Base-by-base conservation (phyloP, 164 flowering plant genomes). In the Sextonia rubra region DNA sequence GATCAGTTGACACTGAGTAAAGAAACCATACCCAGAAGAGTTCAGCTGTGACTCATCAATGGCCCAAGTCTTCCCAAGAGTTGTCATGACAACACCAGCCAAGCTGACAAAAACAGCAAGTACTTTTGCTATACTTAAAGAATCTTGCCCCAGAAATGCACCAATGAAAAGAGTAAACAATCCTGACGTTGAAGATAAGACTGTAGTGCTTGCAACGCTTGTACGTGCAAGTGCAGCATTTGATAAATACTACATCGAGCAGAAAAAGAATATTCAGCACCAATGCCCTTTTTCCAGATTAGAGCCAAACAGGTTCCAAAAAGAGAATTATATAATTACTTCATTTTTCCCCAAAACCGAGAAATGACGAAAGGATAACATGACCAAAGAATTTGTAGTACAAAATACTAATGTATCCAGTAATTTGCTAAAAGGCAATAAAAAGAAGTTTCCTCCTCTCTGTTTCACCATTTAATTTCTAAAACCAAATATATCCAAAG, bases 41-140 rank as follows among this genome's bases (percentile, higher is more conserved):
- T 72, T 85, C 55, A 82, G 25, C 64, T 86, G 79, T 27, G 92
- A 76, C 11, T 96, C 99, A 78, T 96, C 99, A 18, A 90, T 47
- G 20, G 99, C 95, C 99, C 99, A 96, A 63, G 98, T 96, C 83
- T 96, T 96, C 25, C 99, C 98, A 12, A 93, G 73, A 55, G 99
- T 88, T 73, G 99, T 96, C 99, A 93, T 92, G 75, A 74, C 91
- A 73, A 96, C 99, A 80, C 99, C 99, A 75, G 95, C 86, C 88
- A 93, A 88, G 86, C 98, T 89, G 69, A 96, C 92, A 78, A 93
- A 88, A 47, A 96, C 99, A 63, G 99, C 93, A 73, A 91, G 82
- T 22, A 93, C 86, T 80, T 92, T 96, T 56, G 95, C 70, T 27
- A 86, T 77, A 78, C 87, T 96, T 65, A 96, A 73, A 24, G 95